Evolutionary conservation across 148 eudicot genomes (phyloP), one percentile per base, ranked within the genome.

Genomic region (Silene latifolia): DNA sequence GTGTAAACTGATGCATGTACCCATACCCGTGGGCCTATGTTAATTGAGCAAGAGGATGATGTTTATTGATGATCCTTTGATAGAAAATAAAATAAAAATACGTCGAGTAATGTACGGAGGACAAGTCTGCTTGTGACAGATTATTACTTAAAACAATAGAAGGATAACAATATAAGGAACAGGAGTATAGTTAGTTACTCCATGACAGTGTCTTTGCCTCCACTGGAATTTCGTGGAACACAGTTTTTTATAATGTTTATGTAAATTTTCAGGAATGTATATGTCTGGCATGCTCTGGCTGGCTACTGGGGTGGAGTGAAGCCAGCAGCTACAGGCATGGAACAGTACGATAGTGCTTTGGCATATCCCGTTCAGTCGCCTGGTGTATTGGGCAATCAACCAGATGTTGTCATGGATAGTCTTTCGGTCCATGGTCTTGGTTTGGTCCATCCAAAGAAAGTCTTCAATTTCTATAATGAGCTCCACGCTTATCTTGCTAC

Each of bases 221-320:
- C 66, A n/a, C 29, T 56, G 58, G 44, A 29, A 62, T 25, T 25
- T 62, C 56, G 5, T 12, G 14, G 35, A 62, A 62, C 17, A 6
- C 69, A 65, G n/a, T 35, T 17, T 65, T n/a, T 61, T 69, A 21
- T 51, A 44, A 67, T 57, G 15, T 25, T 42, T 72, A 59, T 54
- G 53, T 70, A 20, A 69, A 12, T 66, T 57, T 76, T 63, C 85
- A 93, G 98, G 87, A 84, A 77, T 75, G 93, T 91, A 39, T 94
- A 91, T 72, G 97, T 84, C 71, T 94, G 98, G 98, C 98, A 94
- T 81, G 97, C 98, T 74, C 85, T 94, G 69, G 97, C 96, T 0
- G 98, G 98, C 17, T 94, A 94, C 84, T 94, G 98, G 98, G 98
- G 98, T 10, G 98, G 98, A 51, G 98, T 94, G 44, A 88, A 90